Base-by-base conservation (phyloP, 2,329 filamentous ascomycete genomes). In the Ophiognomonia clavigignenti-juglandacearum region DNA sequence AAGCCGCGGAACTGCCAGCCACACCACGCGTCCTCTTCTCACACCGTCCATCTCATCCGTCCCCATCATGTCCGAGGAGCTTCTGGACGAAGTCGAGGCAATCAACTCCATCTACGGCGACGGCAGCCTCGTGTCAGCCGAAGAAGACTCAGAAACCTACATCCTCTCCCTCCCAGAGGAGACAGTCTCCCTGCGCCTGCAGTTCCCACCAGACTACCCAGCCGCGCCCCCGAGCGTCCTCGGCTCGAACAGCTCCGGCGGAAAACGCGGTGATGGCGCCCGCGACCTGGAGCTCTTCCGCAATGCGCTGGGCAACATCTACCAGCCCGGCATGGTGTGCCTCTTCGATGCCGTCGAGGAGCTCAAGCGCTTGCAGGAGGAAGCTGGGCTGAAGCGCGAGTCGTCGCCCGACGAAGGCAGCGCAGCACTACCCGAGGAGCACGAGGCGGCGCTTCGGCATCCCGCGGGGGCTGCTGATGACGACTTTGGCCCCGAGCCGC, bases 271-370 rank as follows among this genome's bases (percentile, higher is more conserved):
- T 31, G 82, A 86, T 52, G 89, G 88, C 2, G 82, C 79, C 42
- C 73, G 80, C 43, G 78, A 89, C 41, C 73, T 91, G n/a, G 76
- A 78, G 3, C 66, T 87, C 3, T 83, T 93, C 48, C 73, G 82
- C 24, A 72, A 82, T 29, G 82, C 85, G 0, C 67, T 96, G 26
- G 73, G 71, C 1, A 70, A 73, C n/a, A 76, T 87, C 4, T 96
- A 84, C 63, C 74, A 77, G 43, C 77, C 82, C 0, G 90, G 89
- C 0, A 77, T 81, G 43, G 89, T 95, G 19, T 96, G 91, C 59
- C 70, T 98, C 3, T 98, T 91, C 59, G 92, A 96, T 61, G 77
- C 95, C n/a, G 76, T 96, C 31, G 91, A 96, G 59, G 85, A 87
- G 59, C 69, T 86, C 54, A 74, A 69, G 47, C 70, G 74, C 43